These are phyloP conservation scores for Talaromyces sp. DNA, from an alignment of 2,329 filamentous ascomycete genomes.

Conservation along the genomic window DNA sequence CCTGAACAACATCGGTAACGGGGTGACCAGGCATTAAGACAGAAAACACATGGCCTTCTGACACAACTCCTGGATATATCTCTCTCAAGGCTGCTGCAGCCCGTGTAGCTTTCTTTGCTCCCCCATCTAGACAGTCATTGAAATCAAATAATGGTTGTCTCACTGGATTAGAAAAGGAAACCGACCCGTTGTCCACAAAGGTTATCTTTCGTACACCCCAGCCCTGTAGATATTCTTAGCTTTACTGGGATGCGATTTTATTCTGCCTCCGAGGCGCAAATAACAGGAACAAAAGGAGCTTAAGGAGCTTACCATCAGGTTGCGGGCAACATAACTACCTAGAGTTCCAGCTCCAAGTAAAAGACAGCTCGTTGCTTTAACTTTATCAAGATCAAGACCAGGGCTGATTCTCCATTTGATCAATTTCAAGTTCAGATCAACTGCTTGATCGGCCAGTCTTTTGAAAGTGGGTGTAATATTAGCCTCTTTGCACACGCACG, in stretches of 20 bases:
- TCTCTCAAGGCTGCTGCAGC: constrained; percentile 75
- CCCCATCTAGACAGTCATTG: constrained; percentile 79
- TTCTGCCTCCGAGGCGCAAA: neutral
- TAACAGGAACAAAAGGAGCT: neutral
- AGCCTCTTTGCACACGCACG: neutral
- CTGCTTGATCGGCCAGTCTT: constrained; percentile 79
- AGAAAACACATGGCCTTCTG: constrained; percentile 71
- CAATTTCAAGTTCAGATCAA: constrained; percentile 92
- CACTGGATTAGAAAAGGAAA: constrained; percentile 95
- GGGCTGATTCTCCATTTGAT: constrained; percentile 99
- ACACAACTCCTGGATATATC: constrained; percentile 87
- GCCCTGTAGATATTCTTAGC: constrained; percentile 44
- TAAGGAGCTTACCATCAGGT: constrained; percentile 61
- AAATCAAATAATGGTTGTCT: constrained; percentile 90
- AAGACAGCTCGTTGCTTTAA: constrained; percentile 85
- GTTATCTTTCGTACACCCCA: constrained; percentile 96
- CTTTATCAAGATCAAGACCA: constrained; percentile 75
- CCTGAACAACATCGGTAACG: constrained; percentile 65
- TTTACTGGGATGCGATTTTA: neutral
- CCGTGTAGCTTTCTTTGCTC: constrained; percentile 72
- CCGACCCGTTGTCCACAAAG: constrained; percentile 86
- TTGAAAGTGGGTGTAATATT: neutral
- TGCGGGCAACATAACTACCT: constrained; percentile 87
- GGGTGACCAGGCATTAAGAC: constrained; percentile 97
- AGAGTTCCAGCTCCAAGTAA: constrained; percentile 88